phyloP scores from a whole-genome alignment of 305 asterid species.

The Fraxinus albicans region DNA sequence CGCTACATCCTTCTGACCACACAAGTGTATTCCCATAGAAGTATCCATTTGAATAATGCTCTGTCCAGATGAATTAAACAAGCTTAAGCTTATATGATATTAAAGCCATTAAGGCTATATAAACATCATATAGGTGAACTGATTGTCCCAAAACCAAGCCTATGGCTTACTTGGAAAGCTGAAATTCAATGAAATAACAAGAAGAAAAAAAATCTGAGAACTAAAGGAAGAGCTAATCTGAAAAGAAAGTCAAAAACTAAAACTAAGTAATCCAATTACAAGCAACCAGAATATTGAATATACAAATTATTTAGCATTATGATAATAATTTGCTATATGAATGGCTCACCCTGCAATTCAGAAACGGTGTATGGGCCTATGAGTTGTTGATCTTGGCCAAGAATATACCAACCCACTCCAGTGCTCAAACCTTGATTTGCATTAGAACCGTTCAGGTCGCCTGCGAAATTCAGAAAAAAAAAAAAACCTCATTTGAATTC shows the following conservation, averaged over 20 bases:
- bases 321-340: constrained; percentile 8
- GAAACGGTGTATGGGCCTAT: constrained; percentile 77
- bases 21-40: constrained; percentile 60
- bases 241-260: constrained; percentile 29
- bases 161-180: constrained; percentile 33
- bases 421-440: constrained; percentile 38
- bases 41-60: constrained; percentile 74
- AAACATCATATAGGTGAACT: constrained; percentile 37
- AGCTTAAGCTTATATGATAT: constrained; percentile 33
- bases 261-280: constrained; percentile 20
- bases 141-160: constrained; percentile 35
- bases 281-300: constrained; percentile 17
- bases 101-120: constrained; percentile 18
- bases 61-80: constrained; percentile 60
- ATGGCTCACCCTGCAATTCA: constrained; percentile 72
- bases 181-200: constrained; percentile 26
- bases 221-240: constrained; percentile 15
- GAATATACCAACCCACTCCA: constrained; percentile 83
- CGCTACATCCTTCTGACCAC: constrained; percentile 78
- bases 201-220: constrained; percentile 20
- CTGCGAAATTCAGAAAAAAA: constrained; percentile 22
- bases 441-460: constrained; percentile 23
- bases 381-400: constrained; percentile 67
- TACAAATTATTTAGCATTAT: background rate
- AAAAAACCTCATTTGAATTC: background rate